Percentiles rank a stretch among this genome's conserved stretches.
Evolutionary conservation across 192 early-diverging fungal genomes (phyloP).

Genomic region (Phlyctochytrium arcticum): DNA sequence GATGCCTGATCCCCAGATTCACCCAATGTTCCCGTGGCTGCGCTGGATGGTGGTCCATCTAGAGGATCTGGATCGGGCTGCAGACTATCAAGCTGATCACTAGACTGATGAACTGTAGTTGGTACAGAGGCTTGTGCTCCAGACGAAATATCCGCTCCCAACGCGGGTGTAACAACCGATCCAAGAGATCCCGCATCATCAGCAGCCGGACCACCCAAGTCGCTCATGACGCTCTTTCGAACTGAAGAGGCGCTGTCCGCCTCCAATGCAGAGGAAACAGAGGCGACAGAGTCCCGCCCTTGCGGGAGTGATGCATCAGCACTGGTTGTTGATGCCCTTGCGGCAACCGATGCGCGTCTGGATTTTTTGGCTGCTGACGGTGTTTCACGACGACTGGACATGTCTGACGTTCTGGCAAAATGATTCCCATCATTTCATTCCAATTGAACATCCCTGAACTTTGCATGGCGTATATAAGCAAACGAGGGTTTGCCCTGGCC

Average conservation of each 20-base stretch:
- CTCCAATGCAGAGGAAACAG: no score
- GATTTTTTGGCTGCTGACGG: background rate
- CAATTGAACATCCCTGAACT: no score
- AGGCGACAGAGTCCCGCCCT: no score
- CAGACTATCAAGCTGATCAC: background rate
- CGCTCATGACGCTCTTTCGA: no score
- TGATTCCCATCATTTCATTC: background rate
- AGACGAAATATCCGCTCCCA: background rate
- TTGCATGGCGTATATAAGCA: no score
- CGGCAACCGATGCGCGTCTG: background rate
- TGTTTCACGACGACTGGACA: background rate
- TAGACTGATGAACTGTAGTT: no score
- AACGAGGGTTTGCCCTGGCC: no score
- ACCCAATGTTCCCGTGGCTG: background rate
- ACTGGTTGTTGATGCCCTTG: background rate
- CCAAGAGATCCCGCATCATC: no score
- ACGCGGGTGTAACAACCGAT: background rate
- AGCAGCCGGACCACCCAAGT: no score
- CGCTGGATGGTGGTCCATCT: background rate
- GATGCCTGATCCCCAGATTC: background rate
- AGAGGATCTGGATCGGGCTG: background rate
- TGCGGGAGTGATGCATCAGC: background rate
- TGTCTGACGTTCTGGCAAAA: background rate
- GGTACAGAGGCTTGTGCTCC: background rate
- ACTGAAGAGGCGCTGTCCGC: no score